A percentile compares a stretch with the other conserved stretches of the same genome.
These are phyloP conservation scores for Cladophialophora chaetospira DNA, from an alignment of 2,329 filamentous ascomycete genomes.

Conservation along the genomic window DNA sequence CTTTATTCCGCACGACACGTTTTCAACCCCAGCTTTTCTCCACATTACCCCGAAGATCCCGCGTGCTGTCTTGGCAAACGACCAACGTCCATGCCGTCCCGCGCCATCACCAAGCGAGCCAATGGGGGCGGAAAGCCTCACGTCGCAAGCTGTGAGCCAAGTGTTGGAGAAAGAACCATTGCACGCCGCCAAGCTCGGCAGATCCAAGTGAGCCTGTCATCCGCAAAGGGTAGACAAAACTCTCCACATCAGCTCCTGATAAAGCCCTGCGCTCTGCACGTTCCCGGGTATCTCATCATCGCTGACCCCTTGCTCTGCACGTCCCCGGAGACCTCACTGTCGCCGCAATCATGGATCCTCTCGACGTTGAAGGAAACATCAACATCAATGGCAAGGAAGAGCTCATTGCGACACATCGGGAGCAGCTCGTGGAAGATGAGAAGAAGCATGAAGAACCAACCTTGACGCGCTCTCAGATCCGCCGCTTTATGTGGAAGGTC, in stretches of 20 bases:
- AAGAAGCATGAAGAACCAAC: slow-evolving; percentile 6
- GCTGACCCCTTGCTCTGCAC: background rate
- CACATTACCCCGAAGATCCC: background rate
- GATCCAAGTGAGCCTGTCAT: background rate
- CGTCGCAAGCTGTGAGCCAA: background rate
- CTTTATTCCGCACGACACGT: too few species aligned
- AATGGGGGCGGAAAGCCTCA: background rate
- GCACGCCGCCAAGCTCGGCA: background rate
- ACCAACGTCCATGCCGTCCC: background rate
- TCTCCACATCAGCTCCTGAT: background rate
- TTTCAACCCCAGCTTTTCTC: slow-evolving; percentile 1
- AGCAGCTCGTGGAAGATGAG: slow-evolving; percentile 11
- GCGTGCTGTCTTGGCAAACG: background rate
- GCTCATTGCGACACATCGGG: slow-evolving; percentile 3
- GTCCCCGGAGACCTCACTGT: background rate
- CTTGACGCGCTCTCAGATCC: slow-evolving; percentile 9
- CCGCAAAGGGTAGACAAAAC: background rate
- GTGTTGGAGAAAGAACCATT: background rate
- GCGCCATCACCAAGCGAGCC: background rate
- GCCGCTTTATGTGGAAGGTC: slow-evolving; percentile 11
- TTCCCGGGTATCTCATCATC: too few species aligned
- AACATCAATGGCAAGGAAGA: slow-evolving; percentile 13
- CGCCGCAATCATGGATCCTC: slow-evolving; percentile 10
- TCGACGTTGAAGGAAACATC: slow-evolving; percentile 17
- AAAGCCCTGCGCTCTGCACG: background rate